These are phyloP conservation scores for Clitopilus hobsonii DNA, from an alignment of 768 basidiomycete species.

Conservation along the genomic window DNA sequence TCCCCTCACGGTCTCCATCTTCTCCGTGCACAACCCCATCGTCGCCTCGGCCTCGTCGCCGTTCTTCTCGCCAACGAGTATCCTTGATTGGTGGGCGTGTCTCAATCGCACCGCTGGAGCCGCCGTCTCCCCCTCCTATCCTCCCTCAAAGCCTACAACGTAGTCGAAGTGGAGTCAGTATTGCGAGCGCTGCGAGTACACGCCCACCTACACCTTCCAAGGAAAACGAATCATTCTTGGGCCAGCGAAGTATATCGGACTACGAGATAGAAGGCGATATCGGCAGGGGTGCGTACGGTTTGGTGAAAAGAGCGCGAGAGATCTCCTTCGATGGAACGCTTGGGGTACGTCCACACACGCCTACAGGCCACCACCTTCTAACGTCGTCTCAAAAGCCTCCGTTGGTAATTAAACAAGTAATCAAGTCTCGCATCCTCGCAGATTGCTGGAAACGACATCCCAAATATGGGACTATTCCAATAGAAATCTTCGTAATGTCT, in stretches of 20 bases:
- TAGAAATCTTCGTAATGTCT: slow-evolving; percentile 95
- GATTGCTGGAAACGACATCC: slow-evolving; percentile 99
- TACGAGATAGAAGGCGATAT: slow-evolving; percentile 86
- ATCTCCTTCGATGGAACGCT: slow-evolving; percentile 66
- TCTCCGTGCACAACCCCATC: slow-evolving; percentile 54
- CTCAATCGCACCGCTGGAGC: slow-evolving; percentile 71
- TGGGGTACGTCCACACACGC: slow-evolving; percentile 59
- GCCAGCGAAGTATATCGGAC: slow-evolving; percentile 75
- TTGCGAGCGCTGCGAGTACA: slow-evolving; percentile 41
- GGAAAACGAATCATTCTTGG: slow-evolving; percentile 42
- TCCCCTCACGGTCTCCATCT: slow-evolving; percentile 44
- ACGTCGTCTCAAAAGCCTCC: slow-evolving; percentile 53
- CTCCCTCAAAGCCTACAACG: slow-evolving; percentile 63
- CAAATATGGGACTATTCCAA: slow-evolving; percentile 91
- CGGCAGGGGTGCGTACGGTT: slow-evolving; percentile 91
- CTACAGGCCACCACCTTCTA: slow-evolving; percentile 14
- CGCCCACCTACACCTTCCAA: slow-evolving; percentile 57
- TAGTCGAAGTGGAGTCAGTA: slow-evolving; percentile 57
- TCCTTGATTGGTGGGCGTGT: slow-evolving; percentile 82
- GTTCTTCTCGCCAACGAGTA: slow-evolving; percentile 82
- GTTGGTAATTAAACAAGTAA: slow-evolving; percentile 95
- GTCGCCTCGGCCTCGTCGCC: slow-evolving; percentile 60
- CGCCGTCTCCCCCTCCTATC: slow-evolving; percentile 58
- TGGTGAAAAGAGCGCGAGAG: slow-evolving; percentile 88
- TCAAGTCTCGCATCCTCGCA: slow-evolving; percentile 96